These are phyloP conservation scores for Syzygium aromaticum DNA, from an alignment of 345 rosid genomes.

Conservation along the genomic window DNA sequence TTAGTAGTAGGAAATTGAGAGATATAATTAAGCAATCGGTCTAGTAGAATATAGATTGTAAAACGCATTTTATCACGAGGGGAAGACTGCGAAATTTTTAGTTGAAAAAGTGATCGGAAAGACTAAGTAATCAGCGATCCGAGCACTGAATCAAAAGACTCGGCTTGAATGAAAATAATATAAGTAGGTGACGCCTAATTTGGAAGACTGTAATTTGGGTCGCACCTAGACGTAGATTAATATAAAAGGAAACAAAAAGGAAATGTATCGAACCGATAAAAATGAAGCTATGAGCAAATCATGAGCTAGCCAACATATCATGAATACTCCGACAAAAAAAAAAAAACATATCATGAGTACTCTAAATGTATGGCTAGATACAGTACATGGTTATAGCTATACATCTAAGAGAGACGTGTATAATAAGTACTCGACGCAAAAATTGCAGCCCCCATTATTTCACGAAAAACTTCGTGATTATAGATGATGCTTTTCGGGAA, in stretches of 20 bases:
- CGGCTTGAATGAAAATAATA: neutral
- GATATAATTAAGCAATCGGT: neutral
- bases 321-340: too few relatives aligned
- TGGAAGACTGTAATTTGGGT: neutral
- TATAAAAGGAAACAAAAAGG: neutral
- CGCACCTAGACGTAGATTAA: neutral
- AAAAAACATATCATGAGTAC: accelerated
- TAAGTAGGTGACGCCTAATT: neutral
- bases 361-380: neutral
- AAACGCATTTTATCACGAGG: neutral
- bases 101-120: neutral
- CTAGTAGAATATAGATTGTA: neutral
- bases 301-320: neutral
- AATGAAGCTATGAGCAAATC: neutral
- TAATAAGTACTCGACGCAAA: neutral
- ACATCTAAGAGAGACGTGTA: neutral
- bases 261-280: neutral
- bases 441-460: neutral
- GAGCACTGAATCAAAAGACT: neutral
- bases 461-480: neutral
- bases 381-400: accelerated
- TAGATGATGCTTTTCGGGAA: neutral
- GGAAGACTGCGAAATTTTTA: neutral
- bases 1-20: neutral
- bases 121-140: neutral